Evolutionary conservation across 441 rosid genomes (phyloP).

Genomic region (Jatropha multifida): DNA sequence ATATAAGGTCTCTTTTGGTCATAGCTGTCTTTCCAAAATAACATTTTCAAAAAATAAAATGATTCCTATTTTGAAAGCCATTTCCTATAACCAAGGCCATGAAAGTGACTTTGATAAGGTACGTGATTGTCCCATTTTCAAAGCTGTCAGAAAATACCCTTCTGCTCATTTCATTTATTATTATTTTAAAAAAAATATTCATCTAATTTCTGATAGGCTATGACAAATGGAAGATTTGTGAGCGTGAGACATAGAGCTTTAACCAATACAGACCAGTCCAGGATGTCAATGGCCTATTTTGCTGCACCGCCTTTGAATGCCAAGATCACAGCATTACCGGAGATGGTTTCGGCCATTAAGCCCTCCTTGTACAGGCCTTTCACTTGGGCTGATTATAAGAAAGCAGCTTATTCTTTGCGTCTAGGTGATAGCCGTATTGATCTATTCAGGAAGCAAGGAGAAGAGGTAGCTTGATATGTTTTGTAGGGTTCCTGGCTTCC

Average conservation of each 20-base stretch:
- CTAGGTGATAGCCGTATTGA: conserved; percentile 73
- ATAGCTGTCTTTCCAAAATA: conserved; percentile 1
- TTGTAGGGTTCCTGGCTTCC: background rate
- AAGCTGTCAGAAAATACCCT: background rate
- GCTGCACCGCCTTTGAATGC: conserved; percentile 70
- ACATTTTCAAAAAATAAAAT: background rate
- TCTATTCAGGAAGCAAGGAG: conserved; percentile 36
- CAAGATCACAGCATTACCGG: conserved; percentile 35
- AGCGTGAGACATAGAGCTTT: conserved; percentile 85
- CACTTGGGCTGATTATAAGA: conserved; percentile 88
- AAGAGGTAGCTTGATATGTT: conserved; percentile 17
- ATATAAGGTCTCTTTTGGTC: background rate
- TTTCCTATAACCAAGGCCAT: background rate
- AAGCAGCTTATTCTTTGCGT: conserved; percentile 52
- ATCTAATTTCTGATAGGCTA: conserved; percentile 39
- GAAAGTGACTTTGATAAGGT: conserved; percentile 16
- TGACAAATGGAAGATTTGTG: conserved; percentile 83
- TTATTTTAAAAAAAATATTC: background rate
- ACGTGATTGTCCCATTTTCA: background rate
- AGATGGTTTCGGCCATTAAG: conserved; percentile 34
- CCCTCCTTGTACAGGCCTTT: conserved; percentile 55
- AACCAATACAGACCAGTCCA: conserved; percentile 40
- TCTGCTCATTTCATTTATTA: background rate
- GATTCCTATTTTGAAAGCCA: conserved; percentile 15
- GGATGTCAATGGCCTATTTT: conserved; percentile 75